These are phyloP conservation scores for Raphidocelis subcapitata DNA, from an alignment of 139 green algal species.

Conservation along the genomic window DNA sequence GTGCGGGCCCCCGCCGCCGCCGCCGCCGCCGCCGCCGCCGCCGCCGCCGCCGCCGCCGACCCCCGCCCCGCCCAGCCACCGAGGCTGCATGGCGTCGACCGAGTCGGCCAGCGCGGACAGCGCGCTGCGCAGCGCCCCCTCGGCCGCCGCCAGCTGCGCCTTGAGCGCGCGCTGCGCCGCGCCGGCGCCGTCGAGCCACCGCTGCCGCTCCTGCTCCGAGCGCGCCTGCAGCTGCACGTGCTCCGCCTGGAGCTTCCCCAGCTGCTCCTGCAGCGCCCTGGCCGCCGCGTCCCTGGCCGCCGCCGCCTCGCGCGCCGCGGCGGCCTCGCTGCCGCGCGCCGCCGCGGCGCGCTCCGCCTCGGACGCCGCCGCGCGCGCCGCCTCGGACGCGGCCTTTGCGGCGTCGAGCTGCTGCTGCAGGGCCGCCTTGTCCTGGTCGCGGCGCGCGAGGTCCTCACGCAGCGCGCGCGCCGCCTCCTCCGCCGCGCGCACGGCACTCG, in stretches of 20 bases:
- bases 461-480: too few species aligned
- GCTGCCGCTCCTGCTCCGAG: background rate
- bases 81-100: background rate
- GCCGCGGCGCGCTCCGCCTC: background rate
- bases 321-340: background rate
- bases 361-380: conserved; percentile 1
- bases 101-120: background rate
- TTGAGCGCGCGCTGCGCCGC: background rate
- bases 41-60: background rate
- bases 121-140: too few species aligned
- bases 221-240: background rate
- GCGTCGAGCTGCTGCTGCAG: conserved; percentile 11
- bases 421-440: background rate
- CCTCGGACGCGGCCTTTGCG: background rate
- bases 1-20: background rate
- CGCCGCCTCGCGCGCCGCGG: background rate
- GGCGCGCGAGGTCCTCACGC: too few species aligned
- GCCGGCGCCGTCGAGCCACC: too few species aligned
- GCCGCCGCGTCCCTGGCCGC: background rate
- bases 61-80: too few species aligned
- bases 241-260: conserved; percentile 1
- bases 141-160: background rate
- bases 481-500: too few species aligned
- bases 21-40: background rate
- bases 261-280: background rate